Percentiles rank a stretch among this genome's conserved stretches.
Conservation (phyloP, 768 basidiomycete genomes). For the Mrakia blollopis region DNA sequence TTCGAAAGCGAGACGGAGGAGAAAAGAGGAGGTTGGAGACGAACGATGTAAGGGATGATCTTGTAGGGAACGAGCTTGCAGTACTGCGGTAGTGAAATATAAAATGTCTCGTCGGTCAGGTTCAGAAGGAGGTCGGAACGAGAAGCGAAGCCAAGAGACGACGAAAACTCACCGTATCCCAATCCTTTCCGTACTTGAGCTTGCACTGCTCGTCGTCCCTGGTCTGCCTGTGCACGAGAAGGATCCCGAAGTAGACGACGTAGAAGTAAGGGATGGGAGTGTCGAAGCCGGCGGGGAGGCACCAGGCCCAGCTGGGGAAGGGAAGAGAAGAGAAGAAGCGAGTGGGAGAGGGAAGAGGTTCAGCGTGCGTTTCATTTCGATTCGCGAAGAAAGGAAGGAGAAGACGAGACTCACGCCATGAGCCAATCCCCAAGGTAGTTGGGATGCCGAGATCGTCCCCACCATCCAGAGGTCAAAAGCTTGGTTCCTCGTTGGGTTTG, state of each 20-base stretch:
- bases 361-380: constrained; percentile 53
- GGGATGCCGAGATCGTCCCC: constrained; percentile 89
- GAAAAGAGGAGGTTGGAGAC: background rate
- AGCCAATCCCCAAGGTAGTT: constrained; percentile 41
- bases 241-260: constrained; percentile 74
- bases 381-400: constrained; percentile 51
- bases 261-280: constrained; percentile 98
- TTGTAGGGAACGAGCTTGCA: constrained; percentile 76
- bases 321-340: background rate
- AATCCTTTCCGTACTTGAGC: constrained; percentile 93
- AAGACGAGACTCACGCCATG: constrained; percentile 42
- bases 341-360: too few species aligned
- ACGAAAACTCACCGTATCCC: constrained; percentile 56
- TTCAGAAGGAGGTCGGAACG: background rate
- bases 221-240: constrained; percentile 82
- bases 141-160: background rate
- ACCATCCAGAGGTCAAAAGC: constrained; percentile 93
- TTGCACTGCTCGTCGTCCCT: constrained; percentile 89
- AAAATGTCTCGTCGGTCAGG: background rate
- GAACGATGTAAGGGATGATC: constrained; percentile 65
- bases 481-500: constrained; percentile 80
- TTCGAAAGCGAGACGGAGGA: background rate
- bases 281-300: constrained; percentile 79
- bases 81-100: constrained; percentile 50
- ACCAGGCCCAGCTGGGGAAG: constrained; percentile 86